Base-by-base conservation (phyloP, 441 rosid species). In the Viola pubescens region DNA sequence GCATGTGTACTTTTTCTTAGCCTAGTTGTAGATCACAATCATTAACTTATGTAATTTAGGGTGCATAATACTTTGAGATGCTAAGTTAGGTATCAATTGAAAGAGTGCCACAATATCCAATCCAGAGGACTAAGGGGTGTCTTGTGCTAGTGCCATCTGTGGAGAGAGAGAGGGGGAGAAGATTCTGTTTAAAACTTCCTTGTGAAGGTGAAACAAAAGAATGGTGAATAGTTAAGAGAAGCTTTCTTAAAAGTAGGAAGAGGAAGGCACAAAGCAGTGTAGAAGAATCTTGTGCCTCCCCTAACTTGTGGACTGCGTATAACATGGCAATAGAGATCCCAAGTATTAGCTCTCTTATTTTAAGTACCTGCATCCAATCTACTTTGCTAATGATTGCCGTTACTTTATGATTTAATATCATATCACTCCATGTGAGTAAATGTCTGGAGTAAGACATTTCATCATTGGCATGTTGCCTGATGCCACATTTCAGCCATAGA, bases 271-370 rank as follows among this genome's bases (percentile, higher is more conserved):
- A 77, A 70, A 57, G 65, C n/a, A 8, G 59, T 9, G 13, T 38
- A 14, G 62, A 63, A 65, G 78, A 76, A 70, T 70, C 70, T 64
- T 47, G 65, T 49, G 48, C 3, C 53, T 56, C 48, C 45, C 37
- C 43, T 38, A 42, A 26, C 34, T 26, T 26, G 34, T 26, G 34
- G 34, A 11, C 11, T 34, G 37, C 37, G 16, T 42, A 51, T 58
- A 39, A 46, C 50, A 43, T 50, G 38, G 7, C 9, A 73, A 26
- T 26, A 26, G 34, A 26, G 1, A 26, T 26, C 34, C 46, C 26
- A 57, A 26, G 61, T 2, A 37, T 41, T 0, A 7, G 50, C 38
- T 12, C 26, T 40, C 42, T 7, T 51, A 12, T 10, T 16, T 39
- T 52, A 14, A 41, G 42, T 42, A 50, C 50, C 34, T 26, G 34